Evolutionary conservation across 257 asterid species (phyloP), one percentile per base, ranked within the genome.

Genomic region (Solanum ossicruentum): DNA sequence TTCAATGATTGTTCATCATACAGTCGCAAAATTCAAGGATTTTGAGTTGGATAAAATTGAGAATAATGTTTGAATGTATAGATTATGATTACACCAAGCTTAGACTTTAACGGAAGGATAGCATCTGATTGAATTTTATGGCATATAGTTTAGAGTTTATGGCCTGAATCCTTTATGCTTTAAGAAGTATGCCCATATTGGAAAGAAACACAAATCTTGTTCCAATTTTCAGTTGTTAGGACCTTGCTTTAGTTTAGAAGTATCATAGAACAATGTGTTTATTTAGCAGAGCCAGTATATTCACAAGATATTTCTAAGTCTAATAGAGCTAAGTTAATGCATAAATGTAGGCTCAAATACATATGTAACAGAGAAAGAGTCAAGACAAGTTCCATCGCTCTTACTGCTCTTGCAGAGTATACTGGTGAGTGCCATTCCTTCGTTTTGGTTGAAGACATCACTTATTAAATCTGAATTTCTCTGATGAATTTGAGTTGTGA

Each of bases 281-380:
- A 78, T 52, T 77, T 78, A 52, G 18, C 83, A 52, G 28, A 26
- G 63, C 49, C 28, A 78, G 83, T 52, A 78, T 26, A 23, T 52
- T 78, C 17, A 17, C 47, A 28, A 17, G 51, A 52, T 52, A 78
- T 54, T 28, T 54, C 45, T 28, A 52, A 51, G 63, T 16, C 83
- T 77, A 26, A 52, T 28, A 51, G 23, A 51, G 49, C 49, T 85
- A 57, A 55, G 54, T 63, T 86, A 80, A 63, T 70, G 75, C 77
- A 47, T 45, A 70, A 86, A 85, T 88, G 87, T 84, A 96, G 99
- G 95, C 92, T 97, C 89, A 97, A 95, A 89, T 95, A 92, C 85
- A 95, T 97, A 90, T 97, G 99, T 82, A 94, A 90, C 84, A 92
- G 86, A 80, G 98, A 97, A 90, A 91, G 96, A 84, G 87, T 92